A percentile compares a stretch with the other conserved stretches of the same genome.
phyloP scores from a whole-genome alignment of 2,329 filamentous ascomycete species.

The Tolypocladium tropicale region DNA sequence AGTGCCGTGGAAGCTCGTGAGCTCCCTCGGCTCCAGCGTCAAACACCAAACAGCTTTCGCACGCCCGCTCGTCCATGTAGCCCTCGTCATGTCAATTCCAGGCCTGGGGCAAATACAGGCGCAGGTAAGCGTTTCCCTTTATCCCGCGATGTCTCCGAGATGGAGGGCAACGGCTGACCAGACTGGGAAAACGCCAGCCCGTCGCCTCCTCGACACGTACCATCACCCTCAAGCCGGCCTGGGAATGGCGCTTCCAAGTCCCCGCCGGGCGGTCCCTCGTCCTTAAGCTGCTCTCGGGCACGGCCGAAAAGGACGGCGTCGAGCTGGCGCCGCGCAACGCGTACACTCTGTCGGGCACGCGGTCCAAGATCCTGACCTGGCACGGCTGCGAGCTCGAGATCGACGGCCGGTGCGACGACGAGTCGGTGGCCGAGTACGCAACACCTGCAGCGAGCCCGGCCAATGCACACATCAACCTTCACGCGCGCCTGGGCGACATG shows the following conservation, averaged over 20 bases:
- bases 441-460: constrained; percentile 71
- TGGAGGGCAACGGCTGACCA: not conserved
- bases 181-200: constrained; percentile 14
- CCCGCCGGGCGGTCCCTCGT: constrained; percentile 34
- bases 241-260: constrained; percentile 74
- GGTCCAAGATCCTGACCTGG: constrained; percentile 87
- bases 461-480: constrained; percentile 71
- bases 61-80: constrained; percentile 18
- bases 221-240: constrained; percentile 47
- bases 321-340: constrained; percentile 74
- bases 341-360: constrained; percentile 73
- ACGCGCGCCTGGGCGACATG: constrained; percentile 72
- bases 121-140: constrained; percentile 31
- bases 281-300: constrained; percentile 63
- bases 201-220: constrained; percentile 31
- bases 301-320: constrained; percentile 88
- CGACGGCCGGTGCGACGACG: constrained; percentile 44
- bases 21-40: not conserved
- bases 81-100: constrained; percentile 56
- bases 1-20: not conserved
- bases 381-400: constrained; percentile 82
- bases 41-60: not conserved
- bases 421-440: constrained; percentile 50
- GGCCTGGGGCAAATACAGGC: constrained; percentile 59
- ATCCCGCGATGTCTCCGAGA: not conserved